Evolutionary conservation across 2,329 filamentous ascomycete genomes (phyloP).

Genomic region (Dichotomopilus funicola): DNA sequence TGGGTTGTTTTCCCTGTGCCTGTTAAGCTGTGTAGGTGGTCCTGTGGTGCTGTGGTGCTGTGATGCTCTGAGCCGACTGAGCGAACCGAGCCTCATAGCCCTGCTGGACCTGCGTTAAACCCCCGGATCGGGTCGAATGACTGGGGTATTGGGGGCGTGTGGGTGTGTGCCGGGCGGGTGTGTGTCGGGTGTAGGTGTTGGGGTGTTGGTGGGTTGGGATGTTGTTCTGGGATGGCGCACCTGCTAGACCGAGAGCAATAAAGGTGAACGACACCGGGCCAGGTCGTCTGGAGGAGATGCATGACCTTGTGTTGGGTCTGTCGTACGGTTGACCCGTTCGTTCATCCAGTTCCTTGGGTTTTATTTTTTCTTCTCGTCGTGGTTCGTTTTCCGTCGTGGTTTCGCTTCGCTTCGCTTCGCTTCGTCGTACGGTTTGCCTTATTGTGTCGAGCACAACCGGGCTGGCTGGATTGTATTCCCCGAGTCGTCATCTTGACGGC

Average conservation of each 20-base stretch:
- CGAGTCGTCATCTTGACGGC: background rate
- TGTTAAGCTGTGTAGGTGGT: too few relatives aligned
- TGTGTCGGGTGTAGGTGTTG: too few relatives aligned
- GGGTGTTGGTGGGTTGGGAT: too few relatives aligned
- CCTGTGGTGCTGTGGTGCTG: too few relatives aligned
- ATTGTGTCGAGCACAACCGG: background rate
- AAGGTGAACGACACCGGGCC: conserved; percentile 9
- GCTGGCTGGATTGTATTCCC: background rate
- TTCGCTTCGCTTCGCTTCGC: background rate
- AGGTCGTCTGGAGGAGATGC: conserved; percentile 6
- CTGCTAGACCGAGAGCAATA: background rate
- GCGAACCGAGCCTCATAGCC: too few relatives aligned
- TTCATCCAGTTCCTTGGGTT: background rate
- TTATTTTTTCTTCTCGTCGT: background rate
- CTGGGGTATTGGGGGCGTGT: background rate
- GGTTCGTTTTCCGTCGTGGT: background rate
- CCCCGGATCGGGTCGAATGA: conserved; percentile 8
- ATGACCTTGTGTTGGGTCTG: conserved; percentile 8
- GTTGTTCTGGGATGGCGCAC: too few relatives aligned
- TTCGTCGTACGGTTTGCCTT: background rate
- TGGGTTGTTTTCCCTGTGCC: background rate
- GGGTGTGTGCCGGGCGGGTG: too few relatives aligned
- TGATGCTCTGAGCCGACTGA: too few relatives aligned
- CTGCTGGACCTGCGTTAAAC: too few relatives aligned
- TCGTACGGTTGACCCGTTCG: conserved; percentile 7